Evolutionary conservation across 106 monocot species (phyloP).

Genomic region (Allium sativum): DNA sequence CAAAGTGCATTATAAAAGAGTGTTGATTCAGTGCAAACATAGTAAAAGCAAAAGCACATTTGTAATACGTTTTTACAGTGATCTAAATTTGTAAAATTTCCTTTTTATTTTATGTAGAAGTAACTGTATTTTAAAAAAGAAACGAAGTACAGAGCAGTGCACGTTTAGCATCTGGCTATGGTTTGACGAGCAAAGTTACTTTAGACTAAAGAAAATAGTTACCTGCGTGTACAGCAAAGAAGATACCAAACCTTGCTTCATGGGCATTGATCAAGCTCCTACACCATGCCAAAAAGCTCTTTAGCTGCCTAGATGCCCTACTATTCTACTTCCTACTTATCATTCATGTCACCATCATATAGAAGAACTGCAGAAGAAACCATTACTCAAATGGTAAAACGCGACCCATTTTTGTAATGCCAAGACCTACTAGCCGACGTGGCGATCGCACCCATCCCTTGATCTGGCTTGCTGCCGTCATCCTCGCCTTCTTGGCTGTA

Average conservation of each 20-base stretch:
- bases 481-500: constrained; percentile 44
- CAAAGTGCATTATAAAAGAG: too few relatives aligned
- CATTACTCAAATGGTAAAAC: not conserved
- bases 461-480: constrained; percentile 40
- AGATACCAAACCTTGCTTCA: constrained; percentile 23
- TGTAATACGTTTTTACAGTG: too few relatives aligned
- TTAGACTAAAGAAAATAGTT: not conserved
- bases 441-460: constrained; percentile 26
- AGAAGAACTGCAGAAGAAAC: not conserved
- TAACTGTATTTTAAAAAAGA: too few relatives aligned
- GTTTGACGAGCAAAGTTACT: not conserved
- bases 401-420: not conserved
- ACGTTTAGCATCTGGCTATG: constrained; percentile 11
- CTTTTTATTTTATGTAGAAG: too few relatives aligned
- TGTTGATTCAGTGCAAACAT: too few relatives aligned
- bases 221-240: constrained; percentile 7
- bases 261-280: not conserved
- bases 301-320: not conserved
- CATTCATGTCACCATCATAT: not conserved
- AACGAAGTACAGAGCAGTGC: not conserved
- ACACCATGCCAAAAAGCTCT: constrained; percentile 4
- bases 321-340: not conserved
- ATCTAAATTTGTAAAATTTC: too few relatives aligned
- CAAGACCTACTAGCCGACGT: not conserved
- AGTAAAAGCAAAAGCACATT: too few relatives aligned